Evolutionary conservation across 2,329 filamentous ascomycete genomes (phyloP).

Genomic region (Scolecobasidium constrictum): DNA sequence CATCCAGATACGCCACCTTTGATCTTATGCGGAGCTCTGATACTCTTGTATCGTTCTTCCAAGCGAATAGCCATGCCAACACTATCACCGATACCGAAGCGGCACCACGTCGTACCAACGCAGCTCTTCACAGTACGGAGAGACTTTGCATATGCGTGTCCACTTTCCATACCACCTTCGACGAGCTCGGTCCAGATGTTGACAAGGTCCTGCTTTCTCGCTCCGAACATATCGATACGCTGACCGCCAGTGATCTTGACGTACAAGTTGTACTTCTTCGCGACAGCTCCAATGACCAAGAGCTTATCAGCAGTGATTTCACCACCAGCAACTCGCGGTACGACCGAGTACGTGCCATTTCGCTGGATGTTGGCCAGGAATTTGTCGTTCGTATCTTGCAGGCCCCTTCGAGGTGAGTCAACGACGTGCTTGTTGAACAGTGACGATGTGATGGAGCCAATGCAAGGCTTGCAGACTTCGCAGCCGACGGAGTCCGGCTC

Average conservation of each 20-base stretch:
- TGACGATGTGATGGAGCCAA: constrained; percentile 70
- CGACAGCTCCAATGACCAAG: constrained; percentile 72
- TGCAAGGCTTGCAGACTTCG: constrained; percentile 74
- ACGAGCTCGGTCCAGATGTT: constrained; percentile 74
- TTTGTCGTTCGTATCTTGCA: constrained; percentile 85
- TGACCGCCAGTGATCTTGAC: constrained; percentile 90
- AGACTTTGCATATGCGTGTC: constrained; percentile 84
- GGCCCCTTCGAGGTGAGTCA: constrained; percentile 55
- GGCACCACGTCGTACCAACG: constrained; percentile 84
- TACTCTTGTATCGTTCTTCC: constrained; percentile 85
- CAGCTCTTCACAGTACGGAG: constrained; percentile 85
- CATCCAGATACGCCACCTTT: constrained; percentile 86
- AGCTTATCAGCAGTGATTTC: constrained; percentile 84
- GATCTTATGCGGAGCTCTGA: constrained; percentile 80
- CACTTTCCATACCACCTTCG: constrained; percentile 78
- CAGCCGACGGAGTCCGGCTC: constrained; percentile 66
- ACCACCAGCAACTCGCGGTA: constrained; percentile 71
- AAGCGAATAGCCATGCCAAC: constrained; percentile 82
- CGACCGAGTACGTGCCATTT: constrained; percentile 81
- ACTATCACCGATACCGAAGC: constrained; percentile 79
- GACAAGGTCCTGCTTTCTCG: constrained; percentile 74
- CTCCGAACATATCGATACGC: constrained; percentile 87
- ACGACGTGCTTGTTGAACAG: constrained; percentile 79
- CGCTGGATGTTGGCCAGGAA: constrained; percentile 85
- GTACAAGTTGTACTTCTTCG: constrained; percentile 74